These are phyloP conservation scores for Cryptosporidium canis DNA, from an alignment of 169 alveolate species.

Conservation along the genomic window DNA sequence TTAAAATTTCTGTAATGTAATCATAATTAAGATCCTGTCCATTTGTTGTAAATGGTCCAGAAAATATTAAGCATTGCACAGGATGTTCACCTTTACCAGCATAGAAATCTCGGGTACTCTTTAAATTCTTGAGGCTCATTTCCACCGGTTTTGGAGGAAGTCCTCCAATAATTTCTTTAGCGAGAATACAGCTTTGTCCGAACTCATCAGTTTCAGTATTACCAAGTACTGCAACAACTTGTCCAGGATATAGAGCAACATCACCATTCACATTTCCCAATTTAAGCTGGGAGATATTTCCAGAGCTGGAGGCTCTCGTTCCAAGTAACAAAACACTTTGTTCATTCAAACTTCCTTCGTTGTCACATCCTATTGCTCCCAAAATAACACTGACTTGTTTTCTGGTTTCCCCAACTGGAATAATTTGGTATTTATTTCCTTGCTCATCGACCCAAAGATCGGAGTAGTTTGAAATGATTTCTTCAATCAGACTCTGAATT, in stretches of 20 bases:
- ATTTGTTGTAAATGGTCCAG: slow-evolving; percentile 48
- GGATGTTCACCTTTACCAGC: slow-evolving; percentile 44
- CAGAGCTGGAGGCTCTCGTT: slow-evolving; percentile 27
- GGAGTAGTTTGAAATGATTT: slow-evolving; percentile 26
- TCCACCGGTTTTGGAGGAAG: slow-evolving; percentile 31
- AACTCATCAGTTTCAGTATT: slow-evolving; percentile 53
- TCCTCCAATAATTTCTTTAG: slow-evolving; percentile 68
- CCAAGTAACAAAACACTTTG: slow-evolving; percentile 49
- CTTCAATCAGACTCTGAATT: slow-evolving; percentile 40
- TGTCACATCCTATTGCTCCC: slow-evolving; percentile 66
- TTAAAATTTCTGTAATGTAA: not conserved
- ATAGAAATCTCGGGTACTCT: not conserved
- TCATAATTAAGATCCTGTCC: slow-evolving; percentile 5
- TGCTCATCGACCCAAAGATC: slow-evolving; percentile 54
- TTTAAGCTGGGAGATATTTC: slow-evolving; percentile 22
- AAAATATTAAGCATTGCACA: slow-evolving; percentile 50
- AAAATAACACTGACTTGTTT: slow-evolving; percentile 25
- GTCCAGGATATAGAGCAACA: slow-evolving; percentile 56
- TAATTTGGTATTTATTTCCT: slow-evolving; percentile 55
- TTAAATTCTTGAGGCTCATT: not conserved
- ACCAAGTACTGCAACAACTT: slow-evolving; percentile 51
- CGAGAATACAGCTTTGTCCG: slow-evolving; percentile 41
- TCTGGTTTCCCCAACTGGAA: slow-evolving; percentile 59
- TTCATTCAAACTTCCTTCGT: slow-evolving; percentile 50
- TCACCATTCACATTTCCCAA: not conserved